Evolutionary conservation across 371 early-diverging fungal genomes (phyloP).

Genomic region (Mortierella sp.): DNA sequence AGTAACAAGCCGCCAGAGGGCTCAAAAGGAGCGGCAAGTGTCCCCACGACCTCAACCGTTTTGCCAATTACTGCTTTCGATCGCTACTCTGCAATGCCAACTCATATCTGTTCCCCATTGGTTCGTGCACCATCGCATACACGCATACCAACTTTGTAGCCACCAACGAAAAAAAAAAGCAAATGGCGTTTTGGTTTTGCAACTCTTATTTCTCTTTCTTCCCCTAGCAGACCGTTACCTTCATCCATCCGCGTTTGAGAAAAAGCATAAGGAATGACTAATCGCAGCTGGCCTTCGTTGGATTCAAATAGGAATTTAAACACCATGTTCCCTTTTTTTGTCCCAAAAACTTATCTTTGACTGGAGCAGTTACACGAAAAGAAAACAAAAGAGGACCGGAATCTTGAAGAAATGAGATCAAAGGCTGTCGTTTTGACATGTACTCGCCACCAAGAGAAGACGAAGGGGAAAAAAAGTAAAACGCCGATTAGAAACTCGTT

Average conservation of each 20-base stretch:
- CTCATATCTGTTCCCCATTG: background rate
- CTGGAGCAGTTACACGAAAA: too few relatives aligned
- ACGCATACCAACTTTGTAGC: background rate
- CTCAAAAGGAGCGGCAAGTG: background rate
- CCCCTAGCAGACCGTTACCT: background rate
- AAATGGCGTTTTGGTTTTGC: background rate
- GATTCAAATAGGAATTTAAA: background rate
- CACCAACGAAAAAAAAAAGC: too few relatives aligned
- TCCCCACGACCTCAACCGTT: background rate
- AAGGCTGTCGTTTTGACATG: too few relatives aligned
- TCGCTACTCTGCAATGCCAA: background rate
- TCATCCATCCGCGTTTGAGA: background rate
- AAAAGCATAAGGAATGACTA: background rate
- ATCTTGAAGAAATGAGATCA: background rate
- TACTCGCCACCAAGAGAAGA: too few relatives aligned
- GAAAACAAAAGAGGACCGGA: too few relatives aligned
- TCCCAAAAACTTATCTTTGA: too few relatives aligned
- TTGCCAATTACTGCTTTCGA: background rate
- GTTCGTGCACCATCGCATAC: conserved; percentile 1
- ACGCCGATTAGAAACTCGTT: too few relatives aligned
- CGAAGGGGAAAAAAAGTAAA: too few relatives aligned
- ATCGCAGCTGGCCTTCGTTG: background rate
- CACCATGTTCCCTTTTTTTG: background rate
- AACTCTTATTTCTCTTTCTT: background rate
- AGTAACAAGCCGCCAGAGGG: background rate